A percentile compares a stretch with the other conserved stretches of the same genome.
These are phyloP conservation scores for Coemansia sp. DNA, from an alignment of 192 early-diverging fungal species.

Conservation along the genomic window DNA sequence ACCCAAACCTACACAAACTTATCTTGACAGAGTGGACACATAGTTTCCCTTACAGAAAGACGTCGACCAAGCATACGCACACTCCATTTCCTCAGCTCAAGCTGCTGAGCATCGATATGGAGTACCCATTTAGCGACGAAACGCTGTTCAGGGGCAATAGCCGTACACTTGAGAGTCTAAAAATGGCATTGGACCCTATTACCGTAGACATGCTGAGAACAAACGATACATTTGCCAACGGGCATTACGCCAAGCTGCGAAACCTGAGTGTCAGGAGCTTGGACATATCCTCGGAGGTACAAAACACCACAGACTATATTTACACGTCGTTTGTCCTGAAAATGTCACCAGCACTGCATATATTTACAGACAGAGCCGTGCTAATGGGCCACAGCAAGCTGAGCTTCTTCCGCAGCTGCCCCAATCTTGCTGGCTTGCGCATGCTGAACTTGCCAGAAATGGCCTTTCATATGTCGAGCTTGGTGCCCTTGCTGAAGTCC, in stretches of 20 bases:
- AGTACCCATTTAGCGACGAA: constrained; percentile 28
- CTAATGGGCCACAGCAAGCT: background rate
- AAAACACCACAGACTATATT: background rate
- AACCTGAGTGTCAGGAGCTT: constrained; percentile 5
- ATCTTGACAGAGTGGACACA: background rate
- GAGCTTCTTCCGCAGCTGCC: background rate
- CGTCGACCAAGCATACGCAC: background rate
- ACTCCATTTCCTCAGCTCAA: constrained; percentile 15
- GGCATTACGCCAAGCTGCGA: background rate
- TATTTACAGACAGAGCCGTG: background rate
- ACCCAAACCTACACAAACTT: background rate
- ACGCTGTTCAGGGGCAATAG: constrained; percentile 28
- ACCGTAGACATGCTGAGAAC: constrained; percentile 9
- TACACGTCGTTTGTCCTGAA: constrained; percentile 7
- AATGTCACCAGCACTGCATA: background rate
- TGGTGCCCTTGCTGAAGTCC: constrained; percentile 1
- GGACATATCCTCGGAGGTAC: background rate
- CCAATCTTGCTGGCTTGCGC: background rate
- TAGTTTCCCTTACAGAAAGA: background rate
- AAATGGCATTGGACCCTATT: constrained; percentile 6
- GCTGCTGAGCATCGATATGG: constrained; percentile 11
- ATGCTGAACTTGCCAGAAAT: background rate
- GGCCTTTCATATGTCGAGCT: background rate
- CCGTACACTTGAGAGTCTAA: constrained; percentile 5
- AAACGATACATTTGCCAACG: constrained; percentile 14